phyloP scores from a whole-genome alignment of 129 eudicot genomes.

The Flaveria linearis region DNA sequence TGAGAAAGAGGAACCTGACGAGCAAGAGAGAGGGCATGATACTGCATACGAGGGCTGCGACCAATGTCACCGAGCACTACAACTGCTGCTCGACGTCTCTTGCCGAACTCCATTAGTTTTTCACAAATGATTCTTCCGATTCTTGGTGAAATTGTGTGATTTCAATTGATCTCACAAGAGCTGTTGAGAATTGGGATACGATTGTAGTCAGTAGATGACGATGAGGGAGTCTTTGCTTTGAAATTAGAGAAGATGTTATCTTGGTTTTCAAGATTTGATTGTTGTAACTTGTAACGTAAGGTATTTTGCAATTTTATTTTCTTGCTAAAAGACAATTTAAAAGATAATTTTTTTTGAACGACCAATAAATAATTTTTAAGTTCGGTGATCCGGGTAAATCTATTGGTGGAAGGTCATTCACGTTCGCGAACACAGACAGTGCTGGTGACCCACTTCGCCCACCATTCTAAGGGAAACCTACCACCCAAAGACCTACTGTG shows the following conservation, averaged over 20 bases:
- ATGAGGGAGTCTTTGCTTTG: constrained; percentile 5
- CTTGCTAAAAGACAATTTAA: too few relatives aligned
- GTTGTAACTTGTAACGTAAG: neutral
- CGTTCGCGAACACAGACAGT: too few relatives aligned
- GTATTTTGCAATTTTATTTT: neutral
- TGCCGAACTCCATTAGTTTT: constrained; percentile 35
- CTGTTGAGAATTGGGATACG: neutral
- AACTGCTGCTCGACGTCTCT: constrained; percentile 75
- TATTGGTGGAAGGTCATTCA: too few relatives aligned
- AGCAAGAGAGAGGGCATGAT: constrained; percentile 95
- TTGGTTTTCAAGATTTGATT: constrained; percentile 25
- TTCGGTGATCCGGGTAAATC: too few relatives aligned
- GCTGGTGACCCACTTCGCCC: too few relatives aligned
- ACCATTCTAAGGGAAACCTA: too few relatives aligned
- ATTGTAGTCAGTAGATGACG: neutral
- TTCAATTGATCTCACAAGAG: too few relatives aligned
- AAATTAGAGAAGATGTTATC: constrained; percentile 3
- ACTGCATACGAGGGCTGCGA: constrained; percentile 97
- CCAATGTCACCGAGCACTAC: constrained; percentile 93
- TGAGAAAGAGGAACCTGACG: constrained; percentile 55
- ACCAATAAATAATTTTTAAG: too few relatives aligned
- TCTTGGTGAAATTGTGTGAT: neutral
- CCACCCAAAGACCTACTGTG: too few relatives aligned
- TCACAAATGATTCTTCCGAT: constrained; percentile 12
- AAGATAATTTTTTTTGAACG: too few relatives aligned